These are phyloP conservation scores for Solanum neorickii DNA, from an alignment of 257 asterid species.

Conservation along the genomic window DNA sequence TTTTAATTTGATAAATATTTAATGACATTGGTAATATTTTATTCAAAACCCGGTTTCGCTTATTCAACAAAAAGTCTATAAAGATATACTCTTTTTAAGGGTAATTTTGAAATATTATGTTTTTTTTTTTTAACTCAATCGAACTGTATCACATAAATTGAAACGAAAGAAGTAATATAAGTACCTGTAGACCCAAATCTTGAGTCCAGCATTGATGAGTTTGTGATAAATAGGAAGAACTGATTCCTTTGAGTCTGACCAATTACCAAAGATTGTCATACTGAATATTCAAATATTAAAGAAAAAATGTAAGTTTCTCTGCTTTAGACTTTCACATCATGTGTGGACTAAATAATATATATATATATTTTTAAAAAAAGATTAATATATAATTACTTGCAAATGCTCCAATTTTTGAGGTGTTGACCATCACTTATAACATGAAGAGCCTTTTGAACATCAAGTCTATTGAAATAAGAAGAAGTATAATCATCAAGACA, in stretches of 20 bases:
- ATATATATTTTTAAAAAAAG: too few species aligned
- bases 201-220: constrained; percentile 60
- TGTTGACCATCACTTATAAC: constrained; percentile 34
- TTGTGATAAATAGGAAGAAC: constrained; percentile 78
- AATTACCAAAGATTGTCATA: constrained; percentile 41
- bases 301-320: neutral
- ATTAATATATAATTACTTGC: constrained; percentile 48
- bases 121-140: too few species aligned
- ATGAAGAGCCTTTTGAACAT: constrained; percentile 83
- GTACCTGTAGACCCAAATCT: constrained; percentile 88
- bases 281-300: constrained; percentile 30
- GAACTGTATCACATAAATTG: too few species aligned
- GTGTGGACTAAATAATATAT: neutral
- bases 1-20: too few species aligned
- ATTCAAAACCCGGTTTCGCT: too few species aligned
- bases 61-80: neutral
- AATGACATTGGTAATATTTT: too few species aligned
- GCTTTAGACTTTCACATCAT: neutral
- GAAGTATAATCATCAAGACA: constrained; percentile 73
- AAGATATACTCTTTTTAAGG: neutral
- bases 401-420: constrained; percentile 61
- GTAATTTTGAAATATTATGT: too few species aligned
- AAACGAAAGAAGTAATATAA: neutral
- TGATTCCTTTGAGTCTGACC: constrained; percentile 50
- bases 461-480: constrained; percentile 52